Conservation (phyloP, 352 stramenopile species). For the Pythium periplocum region DNA sequence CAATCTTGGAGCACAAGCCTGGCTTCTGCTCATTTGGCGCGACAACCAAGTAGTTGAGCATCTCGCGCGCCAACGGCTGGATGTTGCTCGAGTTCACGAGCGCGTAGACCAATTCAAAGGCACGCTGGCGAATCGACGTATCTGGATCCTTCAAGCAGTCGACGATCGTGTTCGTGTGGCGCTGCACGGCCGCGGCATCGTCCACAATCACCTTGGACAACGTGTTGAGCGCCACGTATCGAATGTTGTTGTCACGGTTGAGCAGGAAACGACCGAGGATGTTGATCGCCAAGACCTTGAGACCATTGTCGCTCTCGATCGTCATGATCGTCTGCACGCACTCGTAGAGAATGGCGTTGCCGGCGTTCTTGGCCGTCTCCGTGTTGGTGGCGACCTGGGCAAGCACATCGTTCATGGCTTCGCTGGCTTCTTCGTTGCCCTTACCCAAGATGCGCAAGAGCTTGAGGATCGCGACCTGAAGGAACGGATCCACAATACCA, state of each 20-base stretch:
- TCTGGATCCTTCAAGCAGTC: conserved; percentile 96
- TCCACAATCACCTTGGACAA: conserved; percentile 89
- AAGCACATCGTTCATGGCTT: conserved; percentile 97
- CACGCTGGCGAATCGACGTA: conserved; percentile 97
- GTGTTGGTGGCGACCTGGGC: conserved; percentile 99
- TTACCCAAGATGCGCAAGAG: conserved; percentile 95
- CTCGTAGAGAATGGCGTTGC: conserved; percentile 99
- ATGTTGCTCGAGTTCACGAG: conserved; percentile 98
- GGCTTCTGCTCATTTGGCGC: conserved; percentile 93
- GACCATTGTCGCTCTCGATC: conserved; percentile 95
- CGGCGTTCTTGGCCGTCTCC: conserved; percentile 98
- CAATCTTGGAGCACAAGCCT: conserved; percentile 93
- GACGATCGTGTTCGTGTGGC: conserved; percentile 96
- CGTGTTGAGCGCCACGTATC: conserved; percentile 99
- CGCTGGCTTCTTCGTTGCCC: conserved; percentile 91
- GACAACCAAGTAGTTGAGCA: conserved; percentile 99
- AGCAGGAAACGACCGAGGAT: conserved; percentile 98
- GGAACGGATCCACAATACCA: conserved; percentile 98
- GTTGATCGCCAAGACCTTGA: conserved; percentile 98
- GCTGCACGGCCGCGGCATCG: conserved; percentile 93
- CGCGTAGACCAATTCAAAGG: conserved; percentile 98
- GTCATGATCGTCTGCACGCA: conserved; percentile 99
- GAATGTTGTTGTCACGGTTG: conserved; percentile 99
- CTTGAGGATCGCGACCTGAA: conserved; percentile 90
- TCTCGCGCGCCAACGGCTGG: conserved; percentile 93